Percentiles rank a stretch among this genome's conserved stretches.
Conservation (phyloP, 164 flowering plant species). For the Vitis labrusca region DNA sequence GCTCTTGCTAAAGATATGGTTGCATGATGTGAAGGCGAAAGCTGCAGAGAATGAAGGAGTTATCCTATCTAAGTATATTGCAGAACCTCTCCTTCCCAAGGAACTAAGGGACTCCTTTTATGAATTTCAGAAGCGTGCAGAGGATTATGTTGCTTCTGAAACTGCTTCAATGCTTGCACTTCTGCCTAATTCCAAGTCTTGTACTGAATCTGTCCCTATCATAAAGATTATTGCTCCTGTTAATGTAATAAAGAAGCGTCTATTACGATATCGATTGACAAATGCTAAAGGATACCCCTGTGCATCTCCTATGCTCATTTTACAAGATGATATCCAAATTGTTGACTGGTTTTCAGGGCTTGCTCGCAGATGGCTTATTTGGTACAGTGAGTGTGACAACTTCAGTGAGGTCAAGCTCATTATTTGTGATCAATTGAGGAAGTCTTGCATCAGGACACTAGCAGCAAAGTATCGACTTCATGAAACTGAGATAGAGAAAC, state of each 20-base stretch:
- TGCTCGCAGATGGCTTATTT: constrained; percentile 68
- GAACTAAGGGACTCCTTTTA: constrained; percentile 68
- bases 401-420: constrained; percentile 56
- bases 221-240: constrained; percentile 60
- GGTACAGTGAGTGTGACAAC: constrained; percentile 61
- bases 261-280: constrained; percentile 65
- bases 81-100: constrained; percentile 76
- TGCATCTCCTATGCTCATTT: constrained; percentile 46
- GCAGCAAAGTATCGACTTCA: constrained; percentile 74
- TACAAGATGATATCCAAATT: constrained; percentile 65
- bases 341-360: constrained; percentile 84
- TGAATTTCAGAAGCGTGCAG: constrained; percentile 62
- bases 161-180: constrained; percentile 58
- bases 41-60: constrained; percentile 42
- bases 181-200: constrained; percentile 30
- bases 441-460: constrained; percentile 83
- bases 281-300: constrained; percentile 57
- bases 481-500: constrained; percentile 66
- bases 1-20: constrained; percentile 71
- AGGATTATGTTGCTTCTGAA: constrained; percentile 70
- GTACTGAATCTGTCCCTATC: constrained; percentile 19
- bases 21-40: constrained; percentile 66
- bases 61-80: constrained; percentile 61
- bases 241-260: constrained; percentile 53
- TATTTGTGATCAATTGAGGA: constrained; percentile 52